Evolutionary conservation across 2,329 filamentous ascomycete genomes (phyloP), one percentile per base, ranked within the genome.

Genomic region (Ceratocystis cubensis): DNA sequence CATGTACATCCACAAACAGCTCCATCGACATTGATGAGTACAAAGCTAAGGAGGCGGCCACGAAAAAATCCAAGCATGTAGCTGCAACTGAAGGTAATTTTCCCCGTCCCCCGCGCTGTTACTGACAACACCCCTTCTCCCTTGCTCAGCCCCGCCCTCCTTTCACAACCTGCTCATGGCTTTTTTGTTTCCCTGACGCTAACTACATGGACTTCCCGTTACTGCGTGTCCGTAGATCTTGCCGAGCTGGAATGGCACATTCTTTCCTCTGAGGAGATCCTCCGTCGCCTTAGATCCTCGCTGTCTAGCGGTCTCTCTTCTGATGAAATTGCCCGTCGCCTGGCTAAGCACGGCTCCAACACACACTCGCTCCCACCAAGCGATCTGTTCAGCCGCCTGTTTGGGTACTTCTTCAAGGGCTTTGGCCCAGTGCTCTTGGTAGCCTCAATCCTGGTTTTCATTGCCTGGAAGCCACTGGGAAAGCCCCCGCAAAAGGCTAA

Each of bases 391-490:
- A 77, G 78, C 86, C 44, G 82, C 82, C 22, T 68, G 44, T 68
- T 66, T 56, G 64, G 64, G 20, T 92, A 92, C 75, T 85, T 91
- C 71, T 91, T 91, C 76, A 86, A 86, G 70, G 88, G 88, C 1
- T 93, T 92, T 70, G 88, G 88, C 1, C 80, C 83, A 1, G 83
- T 93, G 63, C 79, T 92, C 2, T 79, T 91, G 5, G 72, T 85
- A 1, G 88, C 87, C 20, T 79, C 82, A 22, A 81, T 91, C 45
- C 79, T 92, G 2, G 88, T 92, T 63, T 90, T 91, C 71, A 76
- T 92, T 67, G 84, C 88, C 2, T 92, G 88, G 88, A 86, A 83
- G 69, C 89, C 88, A 0, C 81, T 92, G 0, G 88, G 88, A 3
- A 72, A 88, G 8, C 88, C 88, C 2, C 88, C 88, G 2, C 81